These are phyloP conservation scores for Caloboletus firmus DNA, from an alignment of 1,284 basidiomycete genomes.

Conservation along the genomic window DNA sequence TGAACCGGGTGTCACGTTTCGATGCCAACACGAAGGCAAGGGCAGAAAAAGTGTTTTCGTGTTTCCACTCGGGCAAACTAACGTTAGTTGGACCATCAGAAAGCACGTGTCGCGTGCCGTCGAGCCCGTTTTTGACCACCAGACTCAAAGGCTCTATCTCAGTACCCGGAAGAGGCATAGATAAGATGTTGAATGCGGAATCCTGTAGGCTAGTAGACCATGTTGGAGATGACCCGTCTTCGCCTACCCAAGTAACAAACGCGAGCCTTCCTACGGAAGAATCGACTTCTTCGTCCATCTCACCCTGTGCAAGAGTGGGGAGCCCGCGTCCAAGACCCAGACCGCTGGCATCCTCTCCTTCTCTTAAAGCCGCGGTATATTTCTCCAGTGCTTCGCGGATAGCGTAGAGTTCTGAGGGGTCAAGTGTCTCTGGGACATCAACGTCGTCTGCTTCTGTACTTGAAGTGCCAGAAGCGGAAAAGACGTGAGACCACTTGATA, in stretches of 20 bases:
- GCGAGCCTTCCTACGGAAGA: constrained; percentile 60
- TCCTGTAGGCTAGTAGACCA: constrained; percentile 42
- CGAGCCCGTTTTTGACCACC: constrained; percentile 77
- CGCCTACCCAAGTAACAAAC: constrained; percentile 62
- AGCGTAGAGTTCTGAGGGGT: constrained; percentile 75
- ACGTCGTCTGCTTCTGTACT: constrained; percentile 47
- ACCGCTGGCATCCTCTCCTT: constrained; percentile 55
- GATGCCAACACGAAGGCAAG: constrained; percentile 93
- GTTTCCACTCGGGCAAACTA: constrained; percentile 59
- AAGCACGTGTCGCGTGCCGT: constrained; percentile 74
- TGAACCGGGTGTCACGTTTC: constrained; percentile 86
- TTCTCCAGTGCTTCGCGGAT: constrained; percentile 85
- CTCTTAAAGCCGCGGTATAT: constrained; percentile 66
- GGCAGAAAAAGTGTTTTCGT: constrained; percentile 81
- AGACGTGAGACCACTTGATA: constrained; percentile 84
- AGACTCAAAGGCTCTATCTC: constrained; percentile 44
- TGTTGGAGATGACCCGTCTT: constrained; percentile 46
- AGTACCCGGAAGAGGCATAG: constrained; percentile 58
- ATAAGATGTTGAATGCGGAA: constrained; percentile 54
- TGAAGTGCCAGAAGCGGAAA: constrained; percentile 46
- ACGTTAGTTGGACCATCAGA: constrained; percentile 18
- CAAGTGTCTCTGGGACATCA: constrained; percentile 87
- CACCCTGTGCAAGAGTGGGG: constrained; percentile 77
- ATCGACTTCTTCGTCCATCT: constrained; percentile 84
- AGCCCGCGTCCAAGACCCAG: constrained; percentile 63